Base-by-base conservation (phyloP, 495 filamentous ascomycete species). In the Tuber melanosporum region DNA sequence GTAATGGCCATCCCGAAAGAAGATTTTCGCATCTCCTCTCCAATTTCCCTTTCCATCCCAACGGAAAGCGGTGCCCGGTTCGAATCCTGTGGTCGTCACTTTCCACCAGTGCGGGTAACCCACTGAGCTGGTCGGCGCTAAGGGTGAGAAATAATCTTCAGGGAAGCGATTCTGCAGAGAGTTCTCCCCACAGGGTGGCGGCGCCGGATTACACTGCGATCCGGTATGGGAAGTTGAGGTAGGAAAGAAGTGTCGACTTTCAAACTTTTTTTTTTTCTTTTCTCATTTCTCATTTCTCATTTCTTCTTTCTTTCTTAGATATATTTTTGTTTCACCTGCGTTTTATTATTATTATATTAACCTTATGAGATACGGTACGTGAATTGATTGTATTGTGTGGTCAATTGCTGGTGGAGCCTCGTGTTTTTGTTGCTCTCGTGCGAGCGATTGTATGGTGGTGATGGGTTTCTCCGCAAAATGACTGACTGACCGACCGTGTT, bases 151-250 rank as follows among this genome's bases (percentile, higher is more conserved):
- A 82, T 74, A 82, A 73, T 79, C 80, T 82, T 82, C 80, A 81
- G 80, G 80, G 80, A 81, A 81, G 80, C 75, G 81, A 81, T 81
- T 81, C 80, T 81, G 80, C 79, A 82, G 80, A 82, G 80, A 82
- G 42, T 81, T 82, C 80, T 82, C 80, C 80, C 79, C 80, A 78
- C 71, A 72, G 74, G 79, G 74, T 82, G 80, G 80, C 80, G 80
- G 79, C 74, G 74, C 80, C 47, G 80, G 80, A 82, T 74, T 76
- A 78, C 80, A 81, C 80, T 79, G 75, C 77, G 42, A 73, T 80
- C 57, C 78, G 79, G 79, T 81, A 81, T 81, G 75, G 75, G 78
- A 80, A 81, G 44, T 72, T 71, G 79, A 70, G 47, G 75, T 45
- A 81, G 78, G 62, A 80, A 74, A 52, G 75, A 70, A 77, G 71